A percentile compares a stretch with the other conserved stretches of the same genome.
phyloP scores from a whole-genome alignment of 345 rosid genomes.

The Populus pruinosa region DNA sequence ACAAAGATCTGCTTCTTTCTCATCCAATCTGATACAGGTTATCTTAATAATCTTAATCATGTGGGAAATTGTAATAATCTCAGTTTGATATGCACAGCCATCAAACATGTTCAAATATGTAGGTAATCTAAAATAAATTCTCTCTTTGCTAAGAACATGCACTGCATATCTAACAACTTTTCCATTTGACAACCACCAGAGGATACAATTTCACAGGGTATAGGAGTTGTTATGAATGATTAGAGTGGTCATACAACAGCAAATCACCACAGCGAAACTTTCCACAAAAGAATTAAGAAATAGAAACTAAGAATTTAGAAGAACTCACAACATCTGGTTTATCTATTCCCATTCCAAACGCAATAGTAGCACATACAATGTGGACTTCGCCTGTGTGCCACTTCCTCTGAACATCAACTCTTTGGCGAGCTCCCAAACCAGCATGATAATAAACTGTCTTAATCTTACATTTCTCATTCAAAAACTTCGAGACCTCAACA shows the following conservation, averaged over 20 bases:
- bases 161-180: not conserved
- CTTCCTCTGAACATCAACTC: slow-evolving; percentile 73
- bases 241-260: not conserved
- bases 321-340: slow-evolving; percentile 80
- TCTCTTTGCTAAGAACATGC: not conserved
- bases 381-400: slow-evolving; percentile 83
- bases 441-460: slow-evolving; percentile 78
- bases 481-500: slow-evolving; percentile 64
- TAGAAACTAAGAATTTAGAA: not conserved
- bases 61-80: no score
- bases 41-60: no score
- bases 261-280: not conserved
- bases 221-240: not conserved
- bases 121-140: no score
- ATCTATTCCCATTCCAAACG: slow-evolving; percentile 99
- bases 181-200: not conserved
- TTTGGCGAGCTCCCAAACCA: slow-evolving; percentile 67
- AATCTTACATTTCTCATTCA: slow-evolving; percentile 69
- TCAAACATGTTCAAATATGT: no score
- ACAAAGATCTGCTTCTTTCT: not conserved
- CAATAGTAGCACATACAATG: slow-evolving; percentile 83
- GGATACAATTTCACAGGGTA: not conserved
- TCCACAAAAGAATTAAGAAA: not conserved
- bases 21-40: not conserved
- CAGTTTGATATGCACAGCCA: no score